Evolutionary conservation across 305 asterid genomes (phyloP).

Genomic region (Solanum hybrid): DNA sequence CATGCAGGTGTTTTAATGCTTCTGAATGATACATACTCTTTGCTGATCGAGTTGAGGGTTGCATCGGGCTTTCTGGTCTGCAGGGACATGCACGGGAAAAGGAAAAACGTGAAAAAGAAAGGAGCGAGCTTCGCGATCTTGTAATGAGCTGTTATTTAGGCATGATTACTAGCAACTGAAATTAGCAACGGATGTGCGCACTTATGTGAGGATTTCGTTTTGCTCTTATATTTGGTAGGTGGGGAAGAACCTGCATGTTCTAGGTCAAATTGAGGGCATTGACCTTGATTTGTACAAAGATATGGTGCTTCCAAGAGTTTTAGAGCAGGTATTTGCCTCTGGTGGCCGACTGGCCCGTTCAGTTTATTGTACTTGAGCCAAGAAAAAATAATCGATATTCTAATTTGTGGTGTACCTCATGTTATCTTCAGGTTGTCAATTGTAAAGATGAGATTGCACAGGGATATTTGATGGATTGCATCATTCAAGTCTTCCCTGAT

Average conservation of each 20-base stretch:
- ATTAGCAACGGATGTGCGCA: slow-evolving; percentile 12
- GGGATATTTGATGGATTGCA: slow-evolving; percentile 93
- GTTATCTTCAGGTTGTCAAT: slow-evolving; percentile 68
- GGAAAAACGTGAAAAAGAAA: slow-evolving; percentile 94
- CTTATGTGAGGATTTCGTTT: slow-evolving; percentile 21
- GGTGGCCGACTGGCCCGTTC: slow-evolving; percentile 5
- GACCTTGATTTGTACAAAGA: slow-evolving; percentile 96
- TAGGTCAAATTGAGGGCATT: slow-evolving; percentile 95
- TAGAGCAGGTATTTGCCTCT: slow-evolving; percentile 68
- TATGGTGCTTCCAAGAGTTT: slow-evolving; percentile 84
- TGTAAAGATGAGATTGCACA: slow-evolving; percentile 98
- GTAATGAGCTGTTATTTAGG: slow-evolving; percentile 34
- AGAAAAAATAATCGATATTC: not conserved
- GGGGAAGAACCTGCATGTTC: slow-evolving; percentile 97
- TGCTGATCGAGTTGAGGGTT: slow-evolving; percentile 36
- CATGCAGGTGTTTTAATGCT: slow-evolving; percentile 26
- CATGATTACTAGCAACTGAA: slow-evolving; percentile 11
- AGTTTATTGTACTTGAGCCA: not conserved
- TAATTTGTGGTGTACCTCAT: not conserved
- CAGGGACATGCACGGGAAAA: slow-evolving; percentile 95
- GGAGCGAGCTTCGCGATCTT: slow-evolving; percentile 98
- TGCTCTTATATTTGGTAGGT: slow-evolving; percentile 49
- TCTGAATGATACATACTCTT: slow-evolving; percentile 26
- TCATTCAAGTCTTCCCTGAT: slow-evolving; percentile 97
- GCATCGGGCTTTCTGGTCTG: slow-evolving; percentile 36